Percentiles rank a stretch among this genome's conserved stretches.
These are phyloP conservation scores for Citrus medica DNA, from an alignment of 345 rosid genomes.

Conservation along the genomic window DNA sequence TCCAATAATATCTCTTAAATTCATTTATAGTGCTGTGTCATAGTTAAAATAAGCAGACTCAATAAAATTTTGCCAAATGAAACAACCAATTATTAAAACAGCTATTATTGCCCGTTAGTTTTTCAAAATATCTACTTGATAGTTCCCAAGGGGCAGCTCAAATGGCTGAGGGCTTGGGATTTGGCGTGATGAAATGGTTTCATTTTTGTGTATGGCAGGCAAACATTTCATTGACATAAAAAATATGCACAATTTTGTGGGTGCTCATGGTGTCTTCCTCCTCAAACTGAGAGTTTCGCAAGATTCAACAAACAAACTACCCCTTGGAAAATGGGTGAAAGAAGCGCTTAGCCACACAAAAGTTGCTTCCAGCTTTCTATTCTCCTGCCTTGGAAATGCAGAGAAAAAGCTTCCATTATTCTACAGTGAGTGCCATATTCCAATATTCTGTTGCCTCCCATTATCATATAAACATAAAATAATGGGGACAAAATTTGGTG, in stretches of 20 bases:
- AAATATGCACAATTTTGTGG: not conserved
- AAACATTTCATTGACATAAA: not conserved
- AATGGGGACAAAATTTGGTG: constrained; percentile 5
- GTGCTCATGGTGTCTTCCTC: not conserved
- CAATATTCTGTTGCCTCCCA: not conserved
- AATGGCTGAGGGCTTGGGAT: too few relatives aligned
- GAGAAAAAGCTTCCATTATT: not conserved
- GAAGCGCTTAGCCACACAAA: not conserved
- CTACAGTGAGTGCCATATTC: not conserved
- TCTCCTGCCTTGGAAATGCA: not conserved
- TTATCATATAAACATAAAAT: not conserved
- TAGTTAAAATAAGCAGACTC: too few relatives aligned
- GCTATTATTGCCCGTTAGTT: too few relatives aligned
- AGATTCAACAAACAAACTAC: not conserved
- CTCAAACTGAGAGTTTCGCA: not conserved
- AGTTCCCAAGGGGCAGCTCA: too few relatives aligned
- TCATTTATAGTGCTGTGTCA: too few relatives aligned
- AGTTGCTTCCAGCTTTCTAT: not conserved
- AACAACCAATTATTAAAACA: too few relatives aligned
- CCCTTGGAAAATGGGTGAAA: not conserved
- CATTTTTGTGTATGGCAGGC: not conserved
- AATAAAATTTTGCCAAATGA: too few relatives aligned
- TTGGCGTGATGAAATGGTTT: too few relatives aligned
- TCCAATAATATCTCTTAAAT: too few relatives aligned
- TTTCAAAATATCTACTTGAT: too few relatives aligned